Evolutionary conservation across 352 stramenopile genomes (phyloP).

Genomic region (Phytopythium cucurbitacearum): DNA sequence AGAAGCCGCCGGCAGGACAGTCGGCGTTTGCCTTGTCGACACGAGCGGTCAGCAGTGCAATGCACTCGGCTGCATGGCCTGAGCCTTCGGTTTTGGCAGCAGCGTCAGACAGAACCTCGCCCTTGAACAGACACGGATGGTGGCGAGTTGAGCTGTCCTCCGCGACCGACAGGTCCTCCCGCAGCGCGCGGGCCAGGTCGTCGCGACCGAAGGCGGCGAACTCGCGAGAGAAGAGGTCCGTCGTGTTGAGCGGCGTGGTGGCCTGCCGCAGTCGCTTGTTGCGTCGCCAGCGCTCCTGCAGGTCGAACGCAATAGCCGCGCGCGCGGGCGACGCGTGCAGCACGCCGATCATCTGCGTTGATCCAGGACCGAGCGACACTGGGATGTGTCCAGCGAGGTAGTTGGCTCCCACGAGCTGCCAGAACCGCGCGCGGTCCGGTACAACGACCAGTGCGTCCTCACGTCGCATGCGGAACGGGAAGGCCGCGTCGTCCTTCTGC

Average conservation of each 20-base stretch:
- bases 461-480: slow-evolving; percentile 50
- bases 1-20: slow-evolving; percentile 51
- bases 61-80: slow-evolving; percentile 44
- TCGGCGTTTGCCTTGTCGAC: slow-evolving; percentile 42
- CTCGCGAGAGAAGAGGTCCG: slow-evolving; percentile 59
- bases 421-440: slow-evolving; percentile 39
- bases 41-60: slow-evolving; percentile 32
- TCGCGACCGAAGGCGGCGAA: slow-evolving; percentile 38
- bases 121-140: slow-evolving; percentile 50
- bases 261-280: slow-evolving; percentile 54
- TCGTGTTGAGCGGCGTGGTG: slow-evolving; percentile 54
- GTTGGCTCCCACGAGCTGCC: slow-evolving; percentile 54
- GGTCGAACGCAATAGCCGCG: slow-evolving; percentile 54
- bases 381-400: slow-evolving; percentile 49
- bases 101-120: slow-evolving; percentile 9
- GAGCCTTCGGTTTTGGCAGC: slow-evolving; percentile 21
- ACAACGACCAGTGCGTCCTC: slow-evolving; percentile 44
- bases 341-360: slow-evolving; percentile 50
- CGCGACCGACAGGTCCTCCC: not conserved
- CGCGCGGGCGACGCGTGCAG: slow-evolving; percentile 42
- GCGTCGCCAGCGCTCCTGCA: slow-evolving; percentile 59
- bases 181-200: slow-evolving; percentile 9
- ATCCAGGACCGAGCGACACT: slow-evolving; percentile 42
- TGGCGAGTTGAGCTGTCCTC: slow-evolving; percentile 6
- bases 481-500: slow-evolving; percentile 29